Base-by-base conservation (phyloP, 768 basidiomycete genomes). In the Gelatoporia subvermispora region DNA sequence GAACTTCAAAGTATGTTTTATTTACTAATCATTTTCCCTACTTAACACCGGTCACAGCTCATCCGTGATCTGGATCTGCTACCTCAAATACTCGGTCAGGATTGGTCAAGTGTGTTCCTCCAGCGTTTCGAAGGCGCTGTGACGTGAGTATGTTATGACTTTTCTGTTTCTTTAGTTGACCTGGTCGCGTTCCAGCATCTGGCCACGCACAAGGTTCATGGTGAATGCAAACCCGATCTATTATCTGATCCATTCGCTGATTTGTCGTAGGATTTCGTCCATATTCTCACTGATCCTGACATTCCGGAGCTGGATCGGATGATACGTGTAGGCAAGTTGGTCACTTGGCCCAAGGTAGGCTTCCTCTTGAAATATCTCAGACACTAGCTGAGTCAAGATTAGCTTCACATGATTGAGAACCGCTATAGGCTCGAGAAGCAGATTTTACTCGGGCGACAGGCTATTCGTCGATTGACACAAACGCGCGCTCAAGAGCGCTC, bases 71-170 rank as follows among this genome's bases (percentile, higher is more conserved):
- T 99, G 1, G 96, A 99, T 62, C 78, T 99, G 18, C 74, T 98
- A 47, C 96, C 96, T n/a, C 85, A 92, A 50, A 59, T 98, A 2
- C 72, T 95, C 4, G 94, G 94, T 2, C 92, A 84, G 62, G 95
- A 99, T 64, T 98, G 95, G 95, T 92, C 90, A 0, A 88, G 87
- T 53, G 92, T 98, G 10, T 99, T 98, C 63, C 70, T 98, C 43
- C 96, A 98, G 65, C 79, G 91, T 43, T 97, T 96, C 61, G 92
- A 92, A 56, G 89, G 89, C 3, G 73, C 80, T 21, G 84, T 93
- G 41, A 93, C 90, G 89, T 91, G 74, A 60, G 86, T 73, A 34
- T 45, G 16, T 15, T 35, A 1, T 44, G 13, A 4, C 17, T 36
- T 5, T 15, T 52, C 16, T 18, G 10, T 28, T 23, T 23, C 13